A percentile compares a stretch with the other conserved stretches of the same genome.
Evolutionary conservation across 306 rosid species (phyloP).

Genomic region (Glycine latifolia): DNA sequence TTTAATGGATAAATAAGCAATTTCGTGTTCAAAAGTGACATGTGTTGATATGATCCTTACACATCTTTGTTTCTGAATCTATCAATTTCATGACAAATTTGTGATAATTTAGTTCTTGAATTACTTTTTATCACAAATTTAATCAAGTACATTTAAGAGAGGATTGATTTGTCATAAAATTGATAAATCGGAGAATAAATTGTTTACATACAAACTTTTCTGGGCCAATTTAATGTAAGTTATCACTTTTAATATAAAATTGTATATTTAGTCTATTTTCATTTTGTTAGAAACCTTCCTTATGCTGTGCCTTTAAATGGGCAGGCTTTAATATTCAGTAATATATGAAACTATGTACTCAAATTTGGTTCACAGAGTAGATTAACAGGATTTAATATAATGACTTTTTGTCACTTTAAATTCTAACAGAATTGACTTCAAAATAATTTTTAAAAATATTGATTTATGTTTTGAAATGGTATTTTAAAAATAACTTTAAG

Average conservation of each 20-base stretch:
- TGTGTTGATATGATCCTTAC: neutral
- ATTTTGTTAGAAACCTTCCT: neutral
- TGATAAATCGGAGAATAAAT: neutral
- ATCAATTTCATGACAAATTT: neutral
- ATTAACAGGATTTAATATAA: too few relatives aligned
- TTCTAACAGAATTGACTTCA: too few relatives aligned
- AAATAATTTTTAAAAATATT: too few relatives aligned
- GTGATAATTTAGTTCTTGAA: neutral
- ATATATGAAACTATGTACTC: neutral
- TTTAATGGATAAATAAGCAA: neutral
- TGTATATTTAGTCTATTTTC: neutral
- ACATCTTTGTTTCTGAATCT: neutral
- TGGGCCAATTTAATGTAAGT: neutral
- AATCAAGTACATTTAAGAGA: neutral
- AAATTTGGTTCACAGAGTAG: neutral
- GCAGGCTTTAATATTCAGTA: neutral
- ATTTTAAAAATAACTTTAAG: neutral
- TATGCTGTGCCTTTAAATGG: neutral
- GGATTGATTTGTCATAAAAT: neutral
- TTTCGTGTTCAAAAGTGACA: neutral
- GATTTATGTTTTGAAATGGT: neutral
- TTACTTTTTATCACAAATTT: neutral
- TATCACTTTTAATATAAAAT: neutral
- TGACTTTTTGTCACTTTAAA: too few relatives aligned
- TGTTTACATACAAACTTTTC: neutral